Evolutionary conservation across 345 rosid species (phyloP), one percentile per base, ranked within the genome.

Genomic region (Erysimum cheiranthoides): DNA sequence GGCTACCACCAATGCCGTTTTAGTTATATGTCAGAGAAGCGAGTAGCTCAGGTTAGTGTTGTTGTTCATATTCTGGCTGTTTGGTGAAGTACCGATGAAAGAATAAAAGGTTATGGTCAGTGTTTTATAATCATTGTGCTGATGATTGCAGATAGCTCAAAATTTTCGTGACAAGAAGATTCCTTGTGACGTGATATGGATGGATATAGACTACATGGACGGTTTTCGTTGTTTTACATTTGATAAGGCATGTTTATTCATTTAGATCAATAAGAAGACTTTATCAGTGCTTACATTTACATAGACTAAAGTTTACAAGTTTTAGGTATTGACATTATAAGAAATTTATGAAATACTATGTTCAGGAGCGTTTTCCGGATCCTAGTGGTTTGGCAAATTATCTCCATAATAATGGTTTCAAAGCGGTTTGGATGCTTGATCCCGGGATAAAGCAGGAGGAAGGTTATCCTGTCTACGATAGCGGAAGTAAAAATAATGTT

Each of bases 141-240:
- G 56, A 63, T 66, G 50, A 59, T 52, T 78, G 72, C 85, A 93
- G 97, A 75, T 93, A 28, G 85, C 89, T 16, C 86, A 76, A 77
- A 83, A 81, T 52, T 93, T 93, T 80, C 86, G 97, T 51, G 85
- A 91, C 74, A 93, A 93, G 84, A 86, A 75, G 51, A 91, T 93
- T 70, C 97, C 98, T 45, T 75, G 90, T 78, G 98, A 93, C 70
- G 97, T 84, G 66, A 81, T 93, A 81, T 93, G 98, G 98, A 93
- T 93, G 98, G 98, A 93, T 77, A 93, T 93, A 75, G 98, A 93
- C 79, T 93, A 93, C 83, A 93, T 93, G 98, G 98, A 93, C 74
- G 93, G 94, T 8, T 93, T 91, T 78, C 88, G 98, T 52, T 93
- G 97, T 88, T 93, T 93, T 81, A 93, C 98, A 75, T 88, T 93